phyloP scores from a whole-genome alignment of 1,139 yeast genomes.

The Debaryomyces coudertii region DNA sequence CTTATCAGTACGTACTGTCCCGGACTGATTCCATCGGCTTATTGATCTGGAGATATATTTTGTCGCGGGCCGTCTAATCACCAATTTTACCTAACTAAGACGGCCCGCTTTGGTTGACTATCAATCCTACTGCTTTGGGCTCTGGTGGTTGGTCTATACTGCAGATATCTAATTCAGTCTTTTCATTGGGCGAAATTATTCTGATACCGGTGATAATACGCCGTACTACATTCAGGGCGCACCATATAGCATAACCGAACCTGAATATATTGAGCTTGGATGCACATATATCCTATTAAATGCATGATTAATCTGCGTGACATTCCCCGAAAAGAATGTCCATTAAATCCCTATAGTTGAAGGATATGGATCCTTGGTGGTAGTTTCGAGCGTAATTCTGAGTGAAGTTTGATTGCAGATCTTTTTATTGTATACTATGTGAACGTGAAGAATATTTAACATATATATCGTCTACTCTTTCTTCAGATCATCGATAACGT shows the following conservation, averaged over 20 bases:
- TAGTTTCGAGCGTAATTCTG: not conserved
- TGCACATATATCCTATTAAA: not conserved
- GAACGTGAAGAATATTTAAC: too few relatives aligned
- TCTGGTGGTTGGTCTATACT: not conserved
- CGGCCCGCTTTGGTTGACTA: slow-evolving; percentile 4
- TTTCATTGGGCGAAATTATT: slow-evolving; percentile 5
- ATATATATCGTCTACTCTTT: not conserved
- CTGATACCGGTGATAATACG: not conserved
- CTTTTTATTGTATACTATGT: too few relatives aligned
- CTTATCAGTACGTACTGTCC: slow-evolving; percentile 1
- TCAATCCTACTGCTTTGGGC: not conserved
- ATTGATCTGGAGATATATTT: not conserved
- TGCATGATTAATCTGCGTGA: not conserved
- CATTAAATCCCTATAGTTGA: not conserved
- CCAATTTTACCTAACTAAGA: slow-evolving; percentile 8
- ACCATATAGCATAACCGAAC: not conserved
- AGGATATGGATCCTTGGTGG: not conserved
- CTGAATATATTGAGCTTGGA: not conserved
- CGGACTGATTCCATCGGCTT: not conserved
- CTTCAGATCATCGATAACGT: slow-evolving; percentile 21
- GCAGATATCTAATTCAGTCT: not conserved
- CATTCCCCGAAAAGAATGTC: not conserved
- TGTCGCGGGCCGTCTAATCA: slow-evolving; percentile 9
- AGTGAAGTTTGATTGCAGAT: too few relatives aligned
- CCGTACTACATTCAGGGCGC: not conserved